Evolutionary conservation across 1,284 basidiomycete species (phyloP).

Genomic region (Apiotrichum laibachii): DNA sequence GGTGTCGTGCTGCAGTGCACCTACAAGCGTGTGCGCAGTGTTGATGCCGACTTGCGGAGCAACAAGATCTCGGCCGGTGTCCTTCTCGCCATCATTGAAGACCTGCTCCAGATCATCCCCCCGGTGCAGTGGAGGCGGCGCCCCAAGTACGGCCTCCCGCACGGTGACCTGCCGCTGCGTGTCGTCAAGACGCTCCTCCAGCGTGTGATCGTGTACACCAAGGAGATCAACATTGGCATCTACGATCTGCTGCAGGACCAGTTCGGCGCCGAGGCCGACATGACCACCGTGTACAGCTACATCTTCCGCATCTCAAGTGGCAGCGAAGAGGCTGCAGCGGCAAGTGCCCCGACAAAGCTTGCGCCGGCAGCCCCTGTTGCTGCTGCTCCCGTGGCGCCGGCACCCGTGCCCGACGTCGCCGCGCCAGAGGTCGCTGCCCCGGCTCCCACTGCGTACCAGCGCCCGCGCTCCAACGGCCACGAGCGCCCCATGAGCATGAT

Average conservation of each 20-base stretch:
- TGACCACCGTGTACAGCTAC: slow-evolving; percentile 53
- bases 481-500: slow-evolving; percentile 12
- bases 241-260: slow-evolving; percentile 46
- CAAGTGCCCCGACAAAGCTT: slow-evolving; percentile 11
- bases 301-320: slow-evolving; percentile 64
- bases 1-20: slow-evolving; percentile 97
- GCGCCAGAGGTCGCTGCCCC: slow-evolving; percentile 4
- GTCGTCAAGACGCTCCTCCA: slow-evolving; percentile 98
- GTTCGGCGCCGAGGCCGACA: slow-evolving; percentile 51
- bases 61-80: slow-evolving; percentile 78
- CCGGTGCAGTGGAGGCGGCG: slow-evolving; percentile 94
- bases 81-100: slow-evolving; percentile 89
- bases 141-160: slow-evolving; percentile 82
- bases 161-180: slow-evolving; percentile 93
- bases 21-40: slow-evolving; percentile 94
- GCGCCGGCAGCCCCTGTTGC: not conserved
- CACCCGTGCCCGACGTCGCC: slow-evolving; percentile 54
- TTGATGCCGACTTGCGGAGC: slow-evolving; percentile 84
- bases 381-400: slow-evolving; percentile 57
- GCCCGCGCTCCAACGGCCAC: slow-evolving; percentile 4
- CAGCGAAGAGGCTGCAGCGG: slow-evolving; percentile 67
- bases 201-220: slow-evolving; percentile 65
- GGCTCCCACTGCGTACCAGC: not conserved
- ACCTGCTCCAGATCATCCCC: slow-evolving; percentile 87
- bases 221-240: slow-evolving; percentile 40